Conservation (phyloP, 805 yeast genomes). For the Metschnikowia reukaufii region DNA sequence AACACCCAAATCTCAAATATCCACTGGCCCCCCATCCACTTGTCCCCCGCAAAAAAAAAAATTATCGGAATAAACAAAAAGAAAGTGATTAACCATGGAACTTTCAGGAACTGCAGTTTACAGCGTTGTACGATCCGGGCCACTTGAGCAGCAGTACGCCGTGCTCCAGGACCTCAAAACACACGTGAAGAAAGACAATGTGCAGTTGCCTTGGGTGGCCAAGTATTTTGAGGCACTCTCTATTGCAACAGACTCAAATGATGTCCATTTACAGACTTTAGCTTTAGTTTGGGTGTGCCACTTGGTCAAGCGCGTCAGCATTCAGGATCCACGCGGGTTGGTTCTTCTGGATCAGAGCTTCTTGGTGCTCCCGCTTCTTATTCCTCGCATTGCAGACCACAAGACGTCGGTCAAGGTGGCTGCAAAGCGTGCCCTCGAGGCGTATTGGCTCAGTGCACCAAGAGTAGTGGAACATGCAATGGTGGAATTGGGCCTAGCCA, state of each 20-base stretch:
- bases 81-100: conserved; percentile 11
- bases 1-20: conserved; percentile 2
- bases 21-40: too few species aligned
- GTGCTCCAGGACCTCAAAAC: conserved; percentile 44
- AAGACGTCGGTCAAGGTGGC: conserved; percentile 39
- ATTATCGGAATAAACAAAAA: not conserved
- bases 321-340: conserved; percentile 48
- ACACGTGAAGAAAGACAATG: conserved; percentile 55
- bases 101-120: conserved; percentile 18
- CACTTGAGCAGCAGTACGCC: conserved; percentile 17
- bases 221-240: conserved; percentile 51
- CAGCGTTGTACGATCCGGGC: conserved; percentile 12
- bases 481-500: conserved; percentile 44
- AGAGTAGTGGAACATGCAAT: conserved; percentile 46
- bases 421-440: conserved; percentile 51
- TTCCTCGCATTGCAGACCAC: conserved; percentile 46
- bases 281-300: conserved; percentile 57
- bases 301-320: conserved; percentile 55
- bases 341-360: conserved; percentile 44
- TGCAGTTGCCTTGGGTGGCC: conserved; percentile 50
- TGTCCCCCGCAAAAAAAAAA: not conserved
- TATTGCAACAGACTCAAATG: conserved; percentile 42
- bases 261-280: conserved; percentile 36
- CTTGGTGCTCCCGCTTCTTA: conserved; percentile 51
- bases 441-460: conserved; percentile 56